Percentiles rank a stretch among this genome's conserved stretches.
Conservation (phyloP, 805 yeast species). For the Lachancea waltii region DNA sequence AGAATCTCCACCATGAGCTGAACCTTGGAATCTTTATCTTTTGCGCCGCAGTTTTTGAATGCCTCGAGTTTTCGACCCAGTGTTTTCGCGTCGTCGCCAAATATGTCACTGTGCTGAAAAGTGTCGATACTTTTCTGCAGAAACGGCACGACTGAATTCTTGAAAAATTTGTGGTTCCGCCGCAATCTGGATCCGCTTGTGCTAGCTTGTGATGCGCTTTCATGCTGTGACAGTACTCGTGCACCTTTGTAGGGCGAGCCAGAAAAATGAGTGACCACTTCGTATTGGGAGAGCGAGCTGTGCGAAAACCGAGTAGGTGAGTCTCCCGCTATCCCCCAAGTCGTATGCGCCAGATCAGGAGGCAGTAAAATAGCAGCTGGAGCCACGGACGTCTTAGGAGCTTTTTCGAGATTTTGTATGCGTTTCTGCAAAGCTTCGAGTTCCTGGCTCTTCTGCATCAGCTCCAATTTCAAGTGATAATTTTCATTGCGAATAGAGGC, state of each 20-base stretch:
- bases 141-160: constrained; percentile 19
- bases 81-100: constrained; percentile 16
- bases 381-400: neutral
- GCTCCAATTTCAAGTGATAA: constrained; percentile 20
- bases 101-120: constrained; percentile 18
- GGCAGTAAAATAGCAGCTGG: no score
- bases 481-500: constrained; percentile 18
- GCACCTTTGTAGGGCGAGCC: constrained; percentile 20
- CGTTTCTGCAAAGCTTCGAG: constrained; percentile 3
- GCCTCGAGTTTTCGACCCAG: constrained; percentile 13
- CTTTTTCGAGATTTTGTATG: neutral
- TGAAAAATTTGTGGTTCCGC: constrained; percentile 16
- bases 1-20: constrained; percentile 14
- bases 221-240: neutral
- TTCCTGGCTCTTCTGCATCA: constrained; percentile 20
- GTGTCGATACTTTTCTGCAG: constrained; percentile 17
- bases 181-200: constrained; percentile 14
- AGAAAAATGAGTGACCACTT: constrained; percentile 17
- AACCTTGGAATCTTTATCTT: constrained; percentile 8
- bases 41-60: constrained; percentile 6
- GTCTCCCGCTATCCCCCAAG: neutral
- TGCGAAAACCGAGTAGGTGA: neutral
- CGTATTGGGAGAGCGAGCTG: neutral
- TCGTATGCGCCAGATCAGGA: no score
- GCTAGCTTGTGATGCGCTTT: constrained; percentile 19